Conservation (phyloP, 306 rosid genomes). For the Quercus berberidifolia region DNA sequence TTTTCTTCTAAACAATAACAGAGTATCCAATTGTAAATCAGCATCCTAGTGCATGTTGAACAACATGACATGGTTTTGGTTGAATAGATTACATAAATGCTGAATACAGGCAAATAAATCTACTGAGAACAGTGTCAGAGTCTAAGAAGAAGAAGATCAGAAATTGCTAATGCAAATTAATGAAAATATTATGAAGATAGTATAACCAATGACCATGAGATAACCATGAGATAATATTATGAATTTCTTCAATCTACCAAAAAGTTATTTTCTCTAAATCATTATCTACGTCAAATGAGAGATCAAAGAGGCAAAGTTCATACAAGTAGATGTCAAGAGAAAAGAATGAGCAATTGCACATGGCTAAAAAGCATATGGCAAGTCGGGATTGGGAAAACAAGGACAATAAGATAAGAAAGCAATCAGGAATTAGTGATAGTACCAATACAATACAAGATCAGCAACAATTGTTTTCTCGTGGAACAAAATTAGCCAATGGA, state of each 20-base stretch:
- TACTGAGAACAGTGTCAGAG: background rate
- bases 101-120: background rate
- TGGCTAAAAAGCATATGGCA: constrained; percentile 1
- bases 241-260: too few species aligned
- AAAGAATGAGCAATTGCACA: background rate
- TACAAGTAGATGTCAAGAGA: background rate
- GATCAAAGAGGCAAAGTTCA: background rate
- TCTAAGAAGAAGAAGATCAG: background rate
- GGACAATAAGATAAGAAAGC: background rate
- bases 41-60: background rate
- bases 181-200: too few species aligned
- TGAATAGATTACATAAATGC: background rate
- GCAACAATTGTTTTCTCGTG: background rate
- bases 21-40: background rate
- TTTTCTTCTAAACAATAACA: background rate
- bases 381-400: background rate
- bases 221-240: too few species aligned
- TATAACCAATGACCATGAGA: too few species aligned
- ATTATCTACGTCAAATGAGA: background rate
- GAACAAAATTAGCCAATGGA: background rate
- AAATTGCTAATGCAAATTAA: background rate
- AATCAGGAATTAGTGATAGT: constrained; percentile 2
- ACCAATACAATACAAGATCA: background rate
- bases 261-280: too few species aligned
- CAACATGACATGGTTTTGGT: background rate